A percentile compares a stretch with the other conserved stretches of the same genome.
Evolutionary conservation across 495 filamentous ascomycete genomes (phyloP).

Genomic region (Hypoxylon cercidicola): DNA sequence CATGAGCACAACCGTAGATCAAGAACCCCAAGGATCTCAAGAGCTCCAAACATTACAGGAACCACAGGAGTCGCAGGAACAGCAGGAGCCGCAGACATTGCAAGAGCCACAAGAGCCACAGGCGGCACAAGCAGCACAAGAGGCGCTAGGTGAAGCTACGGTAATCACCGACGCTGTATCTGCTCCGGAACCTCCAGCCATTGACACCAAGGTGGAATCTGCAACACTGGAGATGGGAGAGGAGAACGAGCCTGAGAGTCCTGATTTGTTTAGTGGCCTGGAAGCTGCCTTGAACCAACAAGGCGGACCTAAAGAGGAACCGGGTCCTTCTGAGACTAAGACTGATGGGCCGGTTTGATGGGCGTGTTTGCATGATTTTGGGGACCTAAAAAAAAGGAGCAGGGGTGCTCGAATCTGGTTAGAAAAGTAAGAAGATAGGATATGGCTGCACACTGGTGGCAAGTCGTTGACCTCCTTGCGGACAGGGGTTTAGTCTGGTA

Average conservation of each 20-base stretch:
- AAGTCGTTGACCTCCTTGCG: neutral
- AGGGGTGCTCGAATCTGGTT: neutral
- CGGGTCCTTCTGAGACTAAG: conserved; percentile 23
- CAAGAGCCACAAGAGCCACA: no score
- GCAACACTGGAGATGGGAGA: conserved; percentile 13
- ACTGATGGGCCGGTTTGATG: neutral
- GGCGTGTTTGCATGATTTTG: neutral
- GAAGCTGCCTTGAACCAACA: conserved; percentile 46
- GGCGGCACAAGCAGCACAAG: no score
- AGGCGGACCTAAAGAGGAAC: conserved; percentile 27
- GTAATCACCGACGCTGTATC: neutral
- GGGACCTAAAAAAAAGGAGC: neutral
- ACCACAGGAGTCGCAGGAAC: no score
- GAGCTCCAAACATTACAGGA: no score
- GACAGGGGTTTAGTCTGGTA: neutral
- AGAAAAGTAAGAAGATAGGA: neutral
- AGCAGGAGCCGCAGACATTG: no score
- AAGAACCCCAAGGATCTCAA: neutral
- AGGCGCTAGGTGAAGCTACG: neutral
- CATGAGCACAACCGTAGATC: neutral
- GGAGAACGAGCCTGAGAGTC: conserved; percentile 40
- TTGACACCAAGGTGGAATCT: conserved; percentile 17
- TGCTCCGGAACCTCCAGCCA: neutral
- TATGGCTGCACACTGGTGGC: neutral
- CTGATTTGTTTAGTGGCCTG: conserved; percentile 44